These are phyloP conservation scores for Alternaria consortialis DNA, from an alignment of 2,329 filamentous ascomycete genomes.

Conservation along the genomic window DNA sequence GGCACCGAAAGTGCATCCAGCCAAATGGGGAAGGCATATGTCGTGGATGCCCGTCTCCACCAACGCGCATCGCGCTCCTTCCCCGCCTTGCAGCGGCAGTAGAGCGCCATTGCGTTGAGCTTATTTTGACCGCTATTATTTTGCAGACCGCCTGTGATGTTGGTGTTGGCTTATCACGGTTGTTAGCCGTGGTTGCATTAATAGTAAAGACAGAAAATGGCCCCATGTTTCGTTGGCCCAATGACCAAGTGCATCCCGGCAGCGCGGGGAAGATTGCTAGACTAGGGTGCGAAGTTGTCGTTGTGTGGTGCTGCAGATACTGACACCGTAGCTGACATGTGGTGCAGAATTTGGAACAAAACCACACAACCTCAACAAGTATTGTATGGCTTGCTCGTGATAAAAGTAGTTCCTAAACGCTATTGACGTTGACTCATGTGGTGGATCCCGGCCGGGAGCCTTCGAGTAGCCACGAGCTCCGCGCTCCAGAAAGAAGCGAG, in stretches of 20 bases:
- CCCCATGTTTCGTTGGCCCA: not conserved
- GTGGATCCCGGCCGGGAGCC: constrained; percentile 20
- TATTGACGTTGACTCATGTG: constrained; percentile 17
- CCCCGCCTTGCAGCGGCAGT: constrained; percentile 30
- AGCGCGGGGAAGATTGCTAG: not conserved
- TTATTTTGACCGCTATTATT: constrained; percentile 27
- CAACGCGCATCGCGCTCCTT: constrained; percentile 27
- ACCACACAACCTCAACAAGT: constrained; percentile 1
- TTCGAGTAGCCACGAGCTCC: constrained; percentile 18
- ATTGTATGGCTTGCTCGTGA: constrained; percentile 4
- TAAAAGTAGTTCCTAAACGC: constrained; percentile 1
- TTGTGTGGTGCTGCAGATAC: not conserved
- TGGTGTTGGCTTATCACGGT: not conserved
- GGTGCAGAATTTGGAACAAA: not conserved
- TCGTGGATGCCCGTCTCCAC: constrained; percentile 31
- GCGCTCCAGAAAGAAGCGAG: constrained; percentile 13
- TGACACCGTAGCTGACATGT: not conserved
- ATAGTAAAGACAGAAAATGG: not conserved
- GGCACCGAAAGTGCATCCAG: constrained; percentile 5
- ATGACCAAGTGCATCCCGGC: not conserved
- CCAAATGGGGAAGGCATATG: constrained; percentile 35
- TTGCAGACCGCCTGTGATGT: constrained; percentile 1
- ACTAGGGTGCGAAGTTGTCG: not conserved
- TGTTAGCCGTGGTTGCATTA: not conserved
- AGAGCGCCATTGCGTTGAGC: constrained; percentile 30